Base-by-base conservation (phyloP, 2,329 filamentous ascomycete species). In the Chaetoscypha palmicola region DNA sequence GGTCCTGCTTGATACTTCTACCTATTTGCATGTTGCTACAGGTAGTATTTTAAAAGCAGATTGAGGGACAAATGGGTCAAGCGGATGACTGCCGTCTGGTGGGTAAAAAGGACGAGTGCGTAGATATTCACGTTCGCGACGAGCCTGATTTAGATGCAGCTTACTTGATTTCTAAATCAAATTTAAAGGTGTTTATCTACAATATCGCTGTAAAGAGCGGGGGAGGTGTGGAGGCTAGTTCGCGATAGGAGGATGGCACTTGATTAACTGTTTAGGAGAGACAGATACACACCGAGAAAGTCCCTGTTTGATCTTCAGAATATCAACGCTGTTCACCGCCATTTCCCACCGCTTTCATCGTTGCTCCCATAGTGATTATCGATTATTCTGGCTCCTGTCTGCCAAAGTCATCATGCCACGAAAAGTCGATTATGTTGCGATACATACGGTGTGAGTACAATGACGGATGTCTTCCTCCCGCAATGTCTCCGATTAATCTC, bases 1-100 rank as follows among this genome's bases (percentile, higher is more conserved):
- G 54, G 49, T 59, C 56, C 55, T 51, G 54, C 45, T 36, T 46
- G 7, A 33, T 31, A 57, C 47, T 55, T 53, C 45, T 48, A 40
- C 47, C 38, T 50, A 47, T 50, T 53, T 43, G 19, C 36, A 52
- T 51, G 45, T 30, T 50, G 46, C 50, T 35, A 40, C 35, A 24
- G 41, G 31, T 42, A 38, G 45, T 38, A 33, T 14, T 41, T 50
- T 35, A 49, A 41, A 38, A 36, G 51, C 55, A 57, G 59, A 60
- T 53, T 57, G 72, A 76, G 72, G 71, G 74, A 67, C 66, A 70
- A 32, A 73, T 62, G 73, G 75, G 74, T 71, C 70, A 78, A 81
- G 73, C 62, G 74, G 76, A 71, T 77, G 76, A 67, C 71, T 72
- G 72, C 67, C 71, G 74, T 76, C 71, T 53, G 43, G 38, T 52